A percentile compares a stretch with the other conserved stretches of the same genome.
phyloP scores from a whole-genome alignment of 495 filamentous ascomycete genomes.

The Lepidopterella palustris region DNA sequence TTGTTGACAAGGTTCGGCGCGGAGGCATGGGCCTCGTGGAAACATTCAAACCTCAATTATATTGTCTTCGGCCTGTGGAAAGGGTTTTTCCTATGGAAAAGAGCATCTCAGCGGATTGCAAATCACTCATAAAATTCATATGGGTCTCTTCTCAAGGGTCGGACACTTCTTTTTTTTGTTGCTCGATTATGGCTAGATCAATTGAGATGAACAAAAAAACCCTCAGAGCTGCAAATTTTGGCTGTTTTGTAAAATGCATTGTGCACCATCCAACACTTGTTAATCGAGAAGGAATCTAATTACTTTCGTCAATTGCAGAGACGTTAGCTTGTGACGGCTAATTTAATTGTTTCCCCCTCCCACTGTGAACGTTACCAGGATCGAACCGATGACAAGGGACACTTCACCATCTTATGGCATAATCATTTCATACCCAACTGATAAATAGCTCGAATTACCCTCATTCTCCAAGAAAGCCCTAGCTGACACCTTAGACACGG shows the following conservation, averaged over 20 bases:
- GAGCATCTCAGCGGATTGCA: slow-evolving; percentile 10
- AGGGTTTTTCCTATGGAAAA: slow-evolving; percentile 23
- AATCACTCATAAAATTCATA: slow-evolving; percentile 19
- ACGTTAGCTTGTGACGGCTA: too few species aligned
- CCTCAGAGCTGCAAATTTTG: slow-evolving; percentile 12
- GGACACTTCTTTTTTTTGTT: slow-evolving; percentile 14
- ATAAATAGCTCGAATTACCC: neutral
- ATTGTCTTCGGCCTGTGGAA: slow-evolving; percentile 16
- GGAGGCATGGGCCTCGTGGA: slow-evolving; percentile 22
- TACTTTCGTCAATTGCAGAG: too few species aligned
- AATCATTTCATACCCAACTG: neutral
- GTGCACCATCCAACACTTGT: too few species aligned
- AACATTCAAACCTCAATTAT: slow-evolving; percentile 22
- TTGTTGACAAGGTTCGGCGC: slow-evolving; percentile 20
- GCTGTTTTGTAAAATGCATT: too few species aligned
- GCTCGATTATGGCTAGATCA: slow-evolving; percentile 19
- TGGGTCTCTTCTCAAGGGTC: slow-evolving; percentile 26
- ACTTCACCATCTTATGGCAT: too few species aligned
- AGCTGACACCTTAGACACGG: neutral
- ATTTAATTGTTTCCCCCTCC: too few species aligned
- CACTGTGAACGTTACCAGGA: too few species aligned
- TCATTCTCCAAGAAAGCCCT: neutral
- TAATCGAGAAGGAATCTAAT: too few species aligned
- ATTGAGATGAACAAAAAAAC: slow-evolving; percentile 21
- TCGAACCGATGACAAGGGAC: too few species aligned